Conservation (phyloP, 2,329 filamentous ascomycete genomes). For the Nakataea oryzae region DNA sequence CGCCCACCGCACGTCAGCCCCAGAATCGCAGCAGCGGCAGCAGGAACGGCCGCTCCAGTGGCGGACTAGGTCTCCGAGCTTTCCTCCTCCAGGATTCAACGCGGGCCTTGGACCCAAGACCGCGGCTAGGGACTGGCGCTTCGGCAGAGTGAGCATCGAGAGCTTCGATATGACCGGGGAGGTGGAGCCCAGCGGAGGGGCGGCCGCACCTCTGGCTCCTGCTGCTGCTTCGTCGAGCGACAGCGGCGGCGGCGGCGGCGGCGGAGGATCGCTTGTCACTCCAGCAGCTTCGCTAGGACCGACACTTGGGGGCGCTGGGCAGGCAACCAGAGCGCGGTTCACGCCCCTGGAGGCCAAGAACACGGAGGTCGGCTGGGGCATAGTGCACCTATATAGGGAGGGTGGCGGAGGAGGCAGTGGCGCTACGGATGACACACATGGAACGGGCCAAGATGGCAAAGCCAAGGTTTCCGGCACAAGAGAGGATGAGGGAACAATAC, state of each 20-base stretch:
- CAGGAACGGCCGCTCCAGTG: conserved; percentile 18
- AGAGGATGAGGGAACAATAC: conserved; percentile 68
- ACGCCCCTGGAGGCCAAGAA: conserved; percentile 59
- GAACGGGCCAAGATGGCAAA: conserved; percentile 9
- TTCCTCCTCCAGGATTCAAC: conserved; percentile 29
- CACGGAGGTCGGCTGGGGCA: conserved; percentile 79
- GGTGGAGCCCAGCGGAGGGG: conserved; percentile 9
- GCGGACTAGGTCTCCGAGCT: conserved; percentile 27
- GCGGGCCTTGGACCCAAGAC: conserved; percentile 34
- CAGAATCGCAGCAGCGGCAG: not conserved
- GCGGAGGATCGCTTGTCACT: conserved; percentile 2
- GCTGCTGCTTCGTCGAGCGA: conserved; percentile 2
- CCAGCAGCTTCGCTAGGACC: conserved; percentile 35
- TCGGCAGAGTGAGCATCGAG: conserved; percentile 67
- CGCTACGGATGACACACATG: not conserved
- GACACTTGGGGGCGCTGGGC: conserved; percentile 47
- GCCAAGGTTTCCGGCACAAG: conserved; percentile 11
- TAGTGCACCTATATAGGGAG: conserved; percentile 90
- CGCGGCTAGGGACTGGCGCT: conserved; percentile 64
- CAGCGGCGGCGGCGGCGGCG: conserved; percentile 18
- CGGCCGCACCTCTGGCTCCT: not conserved
- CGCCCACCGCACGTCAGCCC: conserved; percentile 25
- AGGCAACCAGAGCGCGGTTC: conserved; percentile 75
- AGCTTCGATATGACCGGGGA: conserved; percentile 58
- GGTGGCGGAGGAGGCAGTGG: conserved; percentile 44